Evolutionary conservation across 176 grass and related monocot species (phyloP).

Genomic region (Guadua angustifolia): DNA sequence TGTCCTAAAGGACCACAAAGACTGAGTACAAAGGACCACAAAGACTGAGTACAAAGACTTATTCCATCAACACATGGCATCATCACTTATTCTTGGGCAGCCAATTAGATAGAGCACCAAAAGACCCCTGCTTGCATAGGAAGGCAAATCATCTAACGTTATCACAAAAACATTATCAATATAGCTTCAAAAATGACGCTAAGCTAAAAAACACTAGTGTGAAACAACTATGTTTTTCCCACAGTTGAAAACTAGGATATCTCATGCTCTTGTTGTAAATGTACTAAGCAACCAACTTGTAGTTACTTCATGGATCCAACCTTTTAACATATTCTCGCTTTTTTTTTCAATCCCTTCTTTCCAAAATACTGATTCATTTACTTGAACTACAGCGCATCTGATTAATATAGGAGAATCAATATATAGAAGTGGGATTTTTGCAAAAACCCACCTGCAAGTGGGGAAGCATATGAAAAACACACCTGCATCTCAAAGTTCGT

Average conservation of each 20-base stretch:
- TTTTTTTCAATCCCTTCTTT: conserved; percentile 10
- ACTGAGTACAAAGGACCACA: no score
- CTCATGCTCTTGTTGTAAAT: not conserved
- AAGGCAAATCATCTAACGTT: conserved; percentile 28
- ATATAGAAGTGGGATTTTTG: not conserved
- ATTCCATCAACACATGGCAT: conserved; percentile 76
- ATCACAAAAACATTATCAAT: conserved; percentile 6
- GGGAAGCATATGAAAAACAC: no score
- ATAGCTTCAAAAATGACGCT: conserved; percentile 5
- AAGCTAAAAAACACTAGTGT: not conserved
- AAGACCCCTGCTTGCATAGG: conserved; percentile 66
- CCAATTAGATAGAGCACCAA: conserved; percentile 77
- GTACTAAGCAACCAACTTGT: not conserved
- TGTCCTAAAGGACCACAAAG: no score
- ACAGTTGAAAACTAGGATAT: conserved; percentile 6
- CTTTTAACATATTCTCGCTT: not conserved
- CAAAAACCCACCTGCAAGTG: no score
- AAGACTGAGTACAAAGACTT: no score
- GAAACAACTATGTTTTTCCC: conserved; percentile 3
- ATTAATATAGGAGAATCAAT: conserved; percentile 27
- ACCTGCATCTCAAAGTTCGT: no score
- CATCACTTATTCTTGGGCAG: conserved; percentile 80
- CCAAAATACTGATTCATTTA: conserved; percentile 13
- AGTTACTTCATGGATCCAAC: conserved; percentile 14
- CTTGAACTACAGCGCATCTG: conserved; percentile 20